phyloP scores from a whole-genome alignment of 495 filamentous ascomycete species.

The Penicillium verhagenii region DNA sequence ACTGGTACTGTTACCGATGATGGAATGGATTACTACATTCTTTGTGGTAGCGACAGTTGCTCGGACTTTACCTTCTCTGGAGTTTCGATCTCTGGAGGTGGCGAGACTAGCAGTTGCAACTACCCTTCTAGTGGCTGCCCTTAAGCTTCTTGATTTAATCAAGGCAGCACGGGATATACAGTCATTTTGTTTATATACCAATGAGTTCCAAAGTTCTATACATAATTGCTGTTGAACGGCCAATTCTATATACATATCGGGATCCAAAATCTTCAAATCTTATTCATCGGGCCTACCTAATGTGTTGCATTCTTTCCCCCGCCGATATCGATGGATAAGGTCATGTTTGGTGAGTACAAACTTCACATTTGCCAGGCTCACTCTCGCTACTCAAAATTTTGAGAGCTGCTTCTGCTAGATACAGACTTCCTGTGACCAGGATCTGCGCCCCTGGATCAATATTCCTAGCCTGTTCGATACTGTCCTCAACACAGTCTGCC shows the following conservation, averaged over 20 bases:
- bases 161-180: neutral
- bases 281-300: too few species aligned
- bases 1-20: slow-evolving; percentile 9
- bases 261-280: too few species aligned
- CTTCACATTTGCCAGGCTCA: neutral
- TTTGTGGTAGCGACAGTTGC: slow-evolving; percentile 16
- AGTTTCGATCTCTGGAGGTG: slow-evolving; percentile 8
- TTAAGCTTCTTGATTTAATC: slow-evolving; percentile 14
- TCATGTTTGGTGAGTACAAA: neutral
- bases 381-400: neutral
- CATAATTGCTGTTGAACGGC: neutral
- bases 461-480: slow-evolving; percentile 23
- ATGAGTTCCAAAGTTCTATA: too few species aligned
- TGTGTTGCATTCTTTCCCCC: too few species aligned
- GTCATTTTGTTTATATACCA: neutral
- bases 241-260: neutral
- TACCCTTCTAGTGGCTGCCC: slow-evolving; percentile 34
- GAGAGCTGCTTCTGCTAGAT: slow-evolving; percentile 34
- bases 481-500: neutral
- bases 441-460: slow-evolving; percentile 37
- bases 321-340: too few species aligned
- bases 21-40: slow-evolving; percentile 7
- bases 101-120: slow-evolving; percentile 11
- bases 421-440: slow-evolving; percentile 61
- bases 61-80: slow-evolving; percentile 12